Evolutionary conservation across 768 basidiomycete genomes (phyloP).

Genomic region (Auriscalpium microsporum): DNA sequence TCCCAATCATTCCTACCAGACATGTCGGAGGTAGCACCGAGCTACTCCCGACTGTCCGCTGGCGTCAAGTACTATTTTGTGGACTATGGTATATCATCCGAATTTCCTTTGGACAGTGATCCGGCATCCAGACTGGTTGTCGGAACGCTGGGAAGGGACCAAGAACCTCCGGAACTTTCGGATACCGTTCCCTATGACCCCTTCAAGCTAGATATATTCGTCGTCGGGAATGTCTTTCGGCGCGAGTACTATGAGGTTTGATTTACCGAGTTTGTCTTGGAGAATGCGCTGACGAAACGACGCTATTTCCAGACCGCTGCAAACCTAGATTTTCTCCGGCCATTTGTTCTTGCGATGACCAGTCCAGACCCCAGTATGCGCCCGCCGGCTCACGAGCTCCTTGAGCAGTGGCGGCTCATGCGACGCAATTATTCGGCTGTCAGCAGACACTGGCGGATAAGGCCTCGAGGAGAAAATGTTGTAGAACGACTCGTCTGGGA

Average conservation of each 20-base stretch:
- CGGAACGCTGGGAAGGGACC: not conserved
- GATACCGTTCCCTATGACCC: conserved; percentile 1
- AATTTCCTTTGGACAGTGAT: not conserved
- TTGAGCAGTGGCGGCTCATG: not conserved
- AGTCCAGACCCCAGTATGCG: not conserved
- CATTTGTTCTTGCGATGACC: not conserved
- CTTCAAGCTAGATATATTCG: conserved; percentile 1
- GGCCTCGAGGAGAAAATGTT: not conserved
- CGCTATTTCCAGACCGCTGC: not conserved
- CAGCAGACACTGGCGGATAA: not conserved
- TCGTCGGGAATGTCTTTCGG: conserved; percentile 2
- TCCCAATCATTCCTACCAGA: not conserved
- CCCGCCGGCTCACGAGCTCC: not conserved
- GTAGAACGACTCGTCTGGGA: not conserved
- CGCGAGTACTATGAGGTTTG: not conserved
- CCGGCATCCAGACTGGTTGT: not conserved
- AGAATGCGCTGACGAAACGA: not conserved
- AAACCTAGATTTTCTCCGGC: not conserved
- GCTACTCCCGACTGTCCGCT: not conserved
- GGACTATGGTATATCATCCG: not conserved
- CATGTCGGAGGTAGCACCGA: not conserved
- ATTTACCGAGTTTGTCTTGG: not conserved
- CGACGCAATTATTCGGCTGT: not conserved
- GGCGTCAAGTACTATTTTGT: not conserved
- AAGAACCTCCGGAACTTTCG: conserved; percentile 1